phyloP scores from a whole-genome alignment of 768 basidiomycete genomes.

The Rhizopogon vinicolor region DNA sequence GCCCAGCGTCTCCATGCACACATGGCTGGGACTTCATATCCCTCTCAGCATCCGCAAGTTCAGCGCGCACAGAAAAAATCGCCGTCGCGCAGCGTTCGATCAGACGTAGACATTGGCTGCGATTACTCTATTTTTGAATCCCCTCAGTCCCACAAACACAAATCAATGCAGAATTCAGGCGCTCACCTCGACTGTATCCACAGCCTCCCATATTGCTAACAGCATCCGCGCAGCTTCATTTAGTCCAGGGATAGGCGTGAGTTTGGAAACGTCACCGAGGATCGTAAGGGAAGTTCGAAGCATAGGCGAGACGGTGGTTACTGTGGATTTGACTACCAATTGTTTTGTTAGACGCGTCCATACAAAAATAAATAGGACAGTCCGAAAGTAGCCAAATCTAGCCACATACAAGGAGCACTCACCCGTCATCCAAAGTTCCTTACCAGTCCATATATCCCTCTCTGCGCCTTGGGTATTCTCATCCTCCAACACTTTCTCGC shows the following conservation, averaged over 20 bases:
- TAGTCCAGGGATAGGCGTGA: constrained; percentile 55
- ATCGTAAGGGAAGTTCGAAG: background rate
- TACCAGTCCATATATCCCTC: background rate
- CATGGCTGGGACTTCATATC: background rate
- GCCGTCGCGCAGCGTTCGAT: constrained; percentile 71
- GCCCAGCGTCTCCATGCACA: constrained; percentile 18
- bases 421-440: background rate
- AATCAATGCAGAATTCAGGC: background rate
- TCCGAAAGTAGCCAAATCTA: background rate
- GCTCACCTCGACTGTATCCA: constrained; percentile 58
- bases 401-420: background rate
- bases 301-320: background rate
- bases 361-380: background rate
- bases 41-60: constrained; percentile 53
- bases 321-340: background rate
- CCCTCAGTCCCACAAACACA: background rate
- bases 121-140: constrained; percentile 47
- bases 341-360: no score
- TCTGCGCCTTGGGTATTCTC: background rate
- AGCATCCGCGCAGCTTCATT: constrained; percentile 46
- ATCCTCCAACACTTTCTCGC: background rate
- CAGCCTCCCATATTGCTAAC: constrained; percentile 62
- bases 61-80: constrained; percentile 57
- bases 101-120: constrained; percentile 62
- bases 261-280: constrained; percentile 20